A percentile compares a stretch with the other conserved stretches of the same genome.
Evolutionary conservation across 2,329 filamentous ascomycete genomes (phyloP).

Genomic region (Amphichorda felina): DNA sequence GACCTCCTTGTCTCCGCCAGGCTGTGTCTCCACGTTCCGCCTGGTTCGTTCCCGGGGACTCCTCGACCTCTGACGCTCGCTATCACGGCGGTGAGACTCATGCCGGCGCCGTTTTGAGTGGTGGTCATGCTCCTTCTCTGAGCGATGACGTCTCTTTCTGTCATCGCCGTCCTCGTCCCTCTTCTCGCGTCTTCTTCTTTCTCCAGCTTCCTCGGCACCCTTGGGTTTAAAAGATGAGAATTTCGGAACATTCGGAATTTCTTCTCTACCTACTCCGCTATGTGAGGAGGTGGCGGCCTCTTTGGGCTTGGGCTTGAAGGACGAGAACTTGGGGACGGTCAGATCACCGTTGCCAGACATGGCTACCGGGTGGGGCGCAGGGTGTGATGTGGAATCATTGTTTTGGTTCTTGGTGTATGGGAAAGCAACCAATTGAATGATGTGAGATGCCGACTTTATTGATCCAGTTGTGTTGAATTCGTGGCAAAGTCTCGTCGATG

Average conservation of each 20-base stretch:
- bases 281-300: neutral
- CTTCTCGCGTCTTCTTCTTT: conserved; percentile 1
- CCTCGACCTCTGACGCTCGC: conserved; percentile 1
- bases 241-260: conserved; percentile 41
- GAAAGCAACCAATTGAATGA: too few relatives aligned
- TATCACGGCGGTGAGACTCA: conserved; percentile 1
- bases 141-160: conserved; percentile 3
- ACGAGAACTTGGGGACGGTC: conserved; percentile 58
- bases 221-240: conserved; percentile 60
- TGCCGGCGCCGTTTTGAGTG: conserved; percentile 9
- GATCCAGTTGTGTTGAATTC: too few relatives aligned
- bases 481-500: too few relatives aligned
- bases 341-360: conserved; percentile 4
- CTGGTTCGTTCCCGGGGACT: neutral
- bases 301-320: conserved; percentile 42
- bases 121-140: conserved; percentile 1
- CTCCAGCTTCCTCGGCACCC: neutral
- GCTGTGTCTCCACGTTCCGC: neutral
- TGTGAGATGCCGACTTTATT: too few relatives aligned
- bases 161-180: conserved; percentile 9
- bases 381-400: too few relatives aligned
- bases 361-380: neutral
- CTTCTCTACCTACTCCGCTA: neutral
- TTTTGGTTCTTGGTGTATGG: too few relatives aligned
- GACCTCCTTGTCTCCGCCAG: neutral